Conservation (phyloP, 768 basidiomycete species). For the Tricholoma flavovirens region DNA sequence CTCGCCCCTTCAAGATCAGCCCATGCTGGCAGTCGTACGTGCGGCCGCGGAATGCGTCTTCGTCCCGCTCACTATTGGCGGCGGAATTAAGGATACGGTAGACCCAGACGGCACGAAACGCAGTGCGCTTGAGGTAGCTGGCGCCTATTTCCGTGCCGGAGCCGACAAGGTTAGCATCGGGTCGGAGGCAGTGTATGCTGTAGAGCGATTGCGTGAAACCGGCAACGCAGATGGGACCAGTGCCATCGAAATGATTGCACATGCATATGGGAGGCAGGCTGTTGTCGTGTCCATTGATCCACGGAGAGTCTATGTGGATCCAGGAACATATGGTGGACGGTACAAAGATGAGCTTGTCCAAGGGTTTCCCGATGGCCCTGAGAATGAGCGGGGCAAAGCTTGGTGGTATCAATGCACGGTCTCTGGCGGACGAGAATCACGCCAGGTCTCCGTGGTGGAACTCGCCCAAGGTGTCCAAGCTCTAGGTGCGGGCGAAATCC, state of each 20-base stretch:
- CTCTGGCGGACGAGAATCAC: constrained; percentile 80
- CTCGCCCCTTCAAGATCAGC: constrained; percentile 92
- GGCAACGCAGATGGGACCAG: constrained; percentile 64
- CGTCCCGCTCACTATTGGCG: constrained; percentile 97
- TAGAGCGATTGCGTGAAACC: constrained; percentile 66
- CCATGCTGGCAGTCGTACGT: constrained; percentile 94
- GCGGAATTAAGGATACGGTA: constrained; percentile 92
- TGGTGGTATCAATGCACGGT: constrained; percentile 99
- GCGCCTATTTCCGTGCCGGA: constrained; percentile 92
- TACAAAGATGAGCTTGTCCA: constrained; percentile 58
- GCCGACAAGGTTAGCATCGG: constrained; percentile 99
- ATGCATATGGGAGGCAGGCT: constrained; percentile 89
- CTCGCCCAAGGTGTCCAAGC: constrained; percentile 87
- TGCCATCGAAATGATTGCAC: constrained; percentile 89
- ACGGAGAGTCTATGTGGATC: constrained; percentile 73
- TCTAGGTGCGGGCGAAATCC: constrained; percentile 91
- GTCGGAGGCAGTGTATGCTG: constrained; percentile 90
- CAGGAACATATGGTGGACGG: constrained; percentile 59
- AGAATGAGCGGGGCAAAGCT: constrained; percentile 60
- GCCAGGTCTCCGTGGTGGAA: constrained; percentile 83
- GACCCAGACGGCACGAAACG: constrained; percentile 92
- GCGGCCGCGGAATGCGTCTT: constrained; percentile 86
- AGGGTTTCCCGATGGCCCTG: constrained; percentile 37
- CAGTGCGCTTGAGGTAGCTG: constrained; percentile 89
- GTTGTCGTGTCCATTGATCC: constrained; percentile 98